Percentiles rank a stretch among this genome's conserved stretches.
These are phyloP conservation scores for Neopestalotiopsis clavispora DNA, from an alignment of 2,329 filamentous ascomycete genomes.

Conservation along the genomic window DNA sequence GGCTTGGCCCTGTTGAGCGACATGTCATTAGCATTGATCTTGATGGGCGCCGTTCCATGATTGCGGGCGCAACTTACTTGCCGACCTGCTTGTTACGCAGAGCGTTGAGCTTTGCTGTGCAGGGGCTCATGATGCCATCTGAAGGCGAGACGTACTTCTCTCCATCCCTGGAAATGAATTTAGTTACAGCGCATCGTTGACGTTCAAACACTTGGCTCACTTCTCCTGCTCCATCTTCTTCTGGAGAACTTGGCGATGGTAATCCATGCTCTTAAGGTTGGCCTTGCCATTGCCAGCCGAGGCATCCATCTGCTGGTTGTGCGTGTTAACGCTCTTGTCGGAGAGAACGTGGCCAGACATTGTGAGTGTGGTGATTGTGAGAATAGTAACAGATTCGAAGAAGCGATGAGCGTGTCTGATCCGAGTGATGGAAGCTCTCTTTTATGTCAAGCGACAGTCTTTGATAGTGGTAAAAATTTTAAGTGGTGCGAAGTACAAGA, in stretches of 20 bases:
- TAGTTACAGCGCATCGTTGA: neutral
- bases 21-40: neutral
- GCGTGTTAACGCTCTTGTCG: slow-evolving; percentile 69
- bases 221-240: slow-evolving; percentile 71
- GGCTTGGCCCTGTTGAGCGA: slow-evolving; percentile 60
- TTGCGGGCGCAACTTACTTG: slow-evolving; percentile 63
- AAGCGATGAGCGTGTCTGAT: neutral
- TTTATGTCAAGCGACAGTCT: neutral
- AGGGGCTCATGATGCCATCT: slow-evolving; percentile 89
- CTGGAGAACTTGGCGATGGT: slow-evolving; percentile 77
- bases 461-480: neutral
- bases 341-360: slow-evolving; percentile 58
- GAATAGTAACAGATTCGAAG: neutral
- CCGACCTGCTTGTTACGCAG: slow-evolving; percentile 80
- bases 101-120: slow-evolving; percentile 80
- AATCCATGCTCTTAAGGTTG: slow-evolving; percentile 72
- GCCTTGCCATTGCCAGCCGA: slow-evolving; percentile 42
- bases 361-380: neutral
- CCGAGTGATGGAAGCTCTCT: neutral
- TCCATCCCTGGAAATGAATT: slow-evolving; percentile 36
- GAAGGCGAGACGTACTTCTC: slow-evolving; percentile 78
- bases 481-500: neutral
- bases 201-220: slow-evolving; percentile 50
- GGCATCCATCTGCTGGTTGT: slow-evolving; percentile 29
- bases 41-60: neutral